phyloP scores from a whole-genome alignment of 176 grass and related monocot genomes.

The Cymbopogon citratus region DNA sequence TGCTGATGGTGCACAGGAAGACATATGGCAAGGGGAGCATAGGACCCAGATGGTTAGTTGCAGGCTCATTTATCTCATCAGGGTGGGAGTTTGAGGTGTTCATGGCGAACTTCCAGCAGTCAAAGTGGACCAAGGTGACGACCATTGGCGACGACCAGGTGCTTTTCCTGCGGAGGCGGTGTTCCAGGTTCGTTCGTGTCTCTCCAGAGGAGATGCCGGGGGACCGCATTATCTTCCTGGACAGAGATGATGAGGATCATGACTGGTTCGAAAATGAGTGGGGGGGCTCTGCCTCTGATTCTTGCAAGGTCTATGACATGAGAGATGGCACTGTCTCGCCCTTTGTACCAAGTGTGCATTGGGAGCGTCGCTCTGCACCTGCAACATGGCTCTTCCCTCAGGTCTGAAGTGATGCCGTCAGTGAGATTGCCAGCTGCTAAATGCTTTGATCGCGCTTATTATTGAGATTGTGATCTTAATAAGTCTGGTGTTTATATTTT shows the following conservation, averaged over 20 bases:
- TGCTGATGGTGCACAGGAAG: background rate
- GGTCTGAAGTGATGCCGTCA: background rate
- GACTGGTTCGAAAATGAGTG: background rate
- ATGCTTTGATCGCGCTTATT: background rate
- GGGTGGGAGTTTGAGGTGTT: background rate
- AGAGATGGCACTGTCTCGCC: background rate
- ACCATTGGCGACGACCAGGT: too few relatives aligned
- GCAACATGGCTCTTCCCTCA: background rate
- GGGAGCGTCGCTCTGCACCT: background rate
- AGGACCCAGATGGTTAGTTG: background rate
- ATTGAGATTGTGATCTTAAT: background rate
- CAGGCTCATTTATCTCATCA: background rate
- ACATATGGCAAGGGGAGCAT: background rate
- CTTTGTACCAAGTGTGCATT: background rate
- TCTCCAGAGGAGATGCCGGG: background rate
- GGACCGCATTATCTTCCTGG: constrained; percentile 5
- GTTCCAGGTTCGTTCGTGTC: background rate
- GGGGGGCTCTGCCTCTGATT: background rate
- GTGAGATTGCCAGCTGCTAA: background rate
- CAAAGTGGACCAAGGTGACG: too few relatives aligned
- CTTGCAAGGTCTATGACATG: background rate
- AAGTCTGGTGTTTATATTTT: background rate
- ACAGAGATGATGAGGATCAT: background rate
- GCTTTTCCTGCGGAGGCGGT: too few relatives aligned
- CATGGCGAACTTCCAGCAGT: background rate